A percentile compares a stretch with the other conserved stretches of the same genome.
Evolutionary conservation across 495 filamentous ascomycete species (phyloP).

Genomic region (Lasiosphaeris hirsuta): DNA sequence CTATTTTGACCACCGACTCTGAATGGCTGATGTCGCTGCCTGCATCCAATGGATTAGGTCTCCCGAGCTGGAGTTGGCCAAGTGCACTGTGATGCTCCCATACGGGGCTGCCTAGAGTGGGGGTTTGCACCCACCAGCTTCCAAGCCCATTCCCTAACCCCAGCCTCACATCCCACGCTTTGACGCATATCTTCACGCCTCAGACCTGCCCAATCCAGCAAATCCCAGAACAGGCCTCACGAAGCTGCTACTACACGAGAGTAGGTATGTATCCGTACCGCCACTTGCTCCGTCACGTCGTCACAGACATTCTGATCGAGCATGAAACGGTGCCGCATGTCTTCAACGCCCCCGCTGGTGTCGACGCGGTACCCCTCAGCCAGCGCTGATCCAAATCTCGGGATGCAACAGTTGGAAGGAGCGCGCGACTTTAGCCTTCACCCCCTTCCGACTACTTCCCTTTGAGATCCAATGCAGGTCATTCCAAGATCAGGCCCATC

Average conservation of each 20-base stretch:
- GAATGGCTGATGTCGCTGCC: too few species aligned
- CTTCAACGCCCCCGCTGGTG: neutral
- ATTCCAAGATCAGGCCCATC: too few species aligned
- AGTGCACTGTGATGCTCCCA: neutral
- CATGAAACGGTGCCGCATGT: slow-evolving; percentile 1
- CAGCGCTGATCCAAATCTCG: slow-evolving; percentile 8
- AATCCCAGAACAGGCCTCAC: too few species aligned
- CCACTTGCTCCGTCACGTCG: neutral
- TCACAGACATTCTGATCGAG: neutral
- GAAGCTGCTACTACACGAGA: too few species aligned
- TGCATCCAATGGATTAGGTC: too few species aligned
- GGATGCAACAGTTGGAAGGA: neutral
- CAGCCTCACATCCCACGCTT: neutral
- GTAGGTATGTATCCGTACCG: neutral
- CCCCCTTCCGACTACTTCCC: too few species aligned
- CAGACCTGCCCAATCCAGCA: neutral
- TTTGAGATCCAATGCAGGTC: too few species aligned
- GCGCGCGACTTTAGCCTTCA: too few species aligned
- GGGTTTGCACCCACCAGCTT: neutral
- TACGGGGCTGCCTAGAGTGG: neutral
- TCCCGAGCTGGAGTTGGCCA: neutral
- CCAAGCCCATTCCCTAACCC: neutral
- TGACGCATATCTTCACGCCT: neutral
- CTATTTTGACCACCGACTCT: too few species aligned
- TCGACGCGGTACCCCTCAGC: neutral